These are phyloP conservation scores for Alternaria sp. DNA, from an alignment of 2,329 filamentous ascomycete species.

Conservation along the genomic window DNA sequence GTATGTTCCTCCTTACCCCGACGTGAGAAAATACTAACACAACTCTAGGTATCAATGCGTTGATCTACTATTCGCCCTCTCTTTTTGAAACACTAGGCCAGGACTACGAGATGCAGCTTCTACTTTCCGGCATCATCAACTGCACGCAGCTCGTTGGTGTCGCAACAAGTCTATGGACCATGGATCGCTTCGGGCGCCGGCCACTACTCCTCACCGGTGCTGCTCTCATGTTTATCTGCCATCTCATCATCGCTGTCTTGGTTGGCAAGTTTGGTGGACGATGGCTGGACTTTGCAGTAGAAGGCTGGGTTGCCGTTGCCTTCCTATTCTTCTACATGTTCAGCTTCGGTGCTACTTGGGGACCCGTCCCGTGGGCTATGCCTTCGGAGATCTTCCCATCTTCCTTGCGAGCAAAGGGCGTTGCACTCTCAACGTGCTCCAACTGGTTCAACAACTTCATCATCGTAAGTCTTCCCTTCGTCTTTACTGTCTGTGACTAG, in stretches of 20 bases:
- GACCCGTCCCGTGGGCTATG: constrained; percentile 58
- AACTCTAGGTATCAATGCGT: constrained; percentile 41
- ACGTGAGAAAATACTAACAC: background rate
- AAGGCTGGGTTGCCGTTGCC: constrained; percentile 64
- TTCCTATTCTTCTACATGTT: constrained; percentile 69
- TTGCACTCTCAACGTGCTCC: constrained; percentile 66
- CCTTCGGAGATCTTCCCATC: constrained; percentile 69
- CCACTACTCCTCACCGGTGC: constrained; percentile 53
- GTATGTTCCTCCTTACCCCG: constrained; percentile 27
- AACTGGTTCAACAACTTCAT: constrained; percentile 72
- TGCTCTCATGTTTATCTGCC: constrained; percentile 55
- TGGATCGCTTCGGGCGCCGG: constrained; percentile 52
- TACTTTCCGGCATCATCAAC: constrained; percentile 72
- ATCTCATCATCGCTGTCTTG: constrained; percentile 62
- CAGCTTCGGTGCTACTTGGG: constrained; percentile 66
- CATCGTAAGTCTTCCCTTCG: constrained; percentile 46
- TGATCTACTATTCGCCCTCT: constrained; percentile 67
- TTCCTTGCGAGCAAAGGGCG: constrained; percentile 67
- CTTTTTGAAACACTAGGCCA: constrained; percentile 67
- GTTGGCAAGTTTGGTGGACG: constrained; percentile 60
- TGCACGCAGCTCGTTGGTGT: constrained; percentile 51
- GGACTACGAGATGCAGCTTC: constrained; percentile 59
- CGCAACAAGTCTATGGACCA: constrained; percentile 50
- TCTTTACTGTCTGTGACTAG: background rate
- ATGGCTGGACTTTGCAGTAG: constrained; percentile 58